Base-by-base conservation (phyloP, 129 eudicot species). In the Logfia minima region DNA sequence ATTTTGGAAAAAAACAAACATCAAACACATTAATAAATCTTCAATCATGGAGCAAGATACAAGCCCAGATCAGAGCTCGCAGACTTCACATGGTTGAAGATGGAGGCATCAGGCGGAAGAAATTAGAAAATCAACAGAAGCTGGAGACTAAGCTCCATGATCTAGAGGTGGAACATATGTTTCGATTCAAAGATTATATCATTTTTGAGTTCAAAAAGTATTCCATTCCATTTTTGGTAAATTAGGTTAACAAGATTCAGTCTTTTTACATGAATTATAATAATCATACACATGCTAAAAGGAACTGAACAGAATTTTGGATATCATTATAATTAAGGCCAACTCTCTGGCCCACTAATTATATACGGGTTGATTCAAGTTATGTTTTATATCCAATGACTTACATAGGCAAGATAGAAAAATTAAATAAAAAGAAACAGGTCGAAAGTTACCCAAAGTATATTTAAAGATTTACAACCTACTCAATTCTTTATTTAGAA, bases 1-100 rank as follows among this genome's bases (percentile, higher is more conserved):
- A 85, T 69, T 84, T 83, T 26, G 92, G 84, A 13, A 86, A 79
- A 60, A 89, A 84, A 77, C 99, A 95, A 81, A 87, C 97, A 51
- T 80, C 89, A 31, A 76, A 77, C 18, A 88, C 95, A 3, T 76
- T 95, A 81, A 86, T 80, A 80, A 81, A 86, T 76, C 97, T 95
- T 64, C 99, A 91, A 71, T 76, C 97, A 65, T 91, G 99, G 99
- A 84, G 80, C 90, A 86, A 73, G 80, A 81, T 90, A 76, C 99
- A 95, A 69, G 70, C 87, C 3, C 86, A 91, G 79, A 85, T 95
- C 80, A 83, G 81, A 82, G 86, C 87, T 28, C 91, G 91, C 48
- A 83, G 99, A 45, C 80, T 75, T 10, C 60, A 66, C 70, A 95
- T 88, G 97, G 99, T 88, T 28, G 82, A 80, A 22, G 94, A 95